Conservation (phyloP, 306 rosid species). For the Morella rubra region DNA sequence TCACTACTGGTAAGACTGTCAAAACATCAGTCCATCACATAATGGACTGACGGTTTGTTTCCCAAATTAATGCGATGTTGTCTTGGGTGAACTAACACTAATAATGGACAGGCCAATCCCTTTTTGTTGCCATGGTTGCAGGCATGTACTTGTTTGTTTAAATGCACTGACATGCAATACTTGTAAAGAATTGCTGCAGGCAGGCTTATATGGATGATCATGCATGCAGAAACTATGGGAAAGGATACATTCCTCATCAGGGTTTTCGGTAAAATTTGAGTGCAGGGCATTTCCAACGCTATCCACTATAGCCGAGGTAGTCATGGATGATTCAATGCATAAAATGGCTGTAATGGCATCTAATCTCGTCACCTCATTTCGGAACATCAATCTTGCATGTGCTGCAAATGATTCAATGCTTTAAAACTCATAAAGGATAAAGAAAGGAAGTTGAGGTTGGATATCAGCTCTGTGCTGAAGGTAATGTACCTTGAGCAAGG, state of each 20-base stretch:
- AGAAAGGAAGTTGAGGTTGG: conserved; percentile 9
- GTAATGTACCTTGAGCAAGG: conserved; percentile 80
- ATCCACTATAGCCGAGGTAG: conserved; percentile 91
- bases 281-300: conserved; percentile 95
- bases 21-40: neutral
- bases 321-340: conserved; percentile 95
- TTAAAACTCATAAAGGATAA: conserved; percentile 4
- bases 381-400: conserved; percentile 95
- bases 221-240: conserved; percentile 28
- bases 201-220: conserved; percentile 2
- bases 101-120: neutral
- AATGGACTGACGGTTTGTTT: neutral
- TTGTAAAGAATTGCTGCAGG: neutral
- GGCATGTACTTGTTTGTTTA: neutral
- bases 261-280: conserved; percentile 88
- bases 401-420: conserved; percentile 47
- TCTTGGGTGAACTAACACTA: conserved; percentile 2
- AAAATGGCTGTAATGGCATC: conserved; percentile 88
- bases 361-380: conserved; percentile 83
- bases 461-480: conserved; percentile 2
- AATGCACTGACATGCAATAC: neutral
- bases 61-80: neutral
- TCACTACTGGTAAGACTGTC: neutral
- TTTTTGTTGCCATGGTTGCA: neutral
- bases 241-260: conserved; percentile 95